These are phyloP conservation scores for Scheffersomyces parashehatae DNA, from an alignment of 1,139 yeast species.

Conservation along the genomic window DNA sequence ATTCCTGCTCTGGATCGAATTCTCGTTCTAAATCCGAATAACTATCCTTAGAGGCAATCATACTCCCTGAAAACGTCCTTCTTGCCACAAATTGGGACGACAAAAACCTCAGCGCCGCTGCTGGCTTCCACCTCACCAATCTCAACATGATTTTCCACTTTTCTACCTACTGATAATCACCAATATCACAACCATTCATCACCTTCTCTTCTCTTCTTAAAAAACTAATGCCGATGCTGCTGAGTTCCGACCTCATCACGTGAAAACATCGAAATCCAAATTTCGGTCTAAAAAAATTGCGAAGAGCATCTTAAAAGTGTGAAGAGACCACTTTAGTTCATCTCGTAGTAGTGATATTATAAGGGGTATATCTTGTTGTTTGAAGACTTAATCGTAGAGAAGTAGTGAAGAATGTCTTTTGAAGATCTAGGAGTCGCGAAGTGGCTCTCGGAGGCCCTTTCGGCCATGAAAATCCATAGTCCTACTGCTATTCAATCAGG, in stretches of 20 bases:
- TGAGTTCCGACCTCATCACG: not conserved
- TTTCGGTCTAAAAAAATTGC: not conserved
- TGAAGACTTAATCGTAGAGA: not conserved
- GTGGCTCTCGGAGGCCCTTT: conserved; percentile 83
- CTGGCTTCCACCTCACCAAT: too few species aligned
- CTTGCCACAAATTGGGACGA: too few species aligned
- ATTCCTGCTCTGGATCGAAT: too few species aligned
- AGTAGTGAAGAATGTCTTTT: conserved; percentile 40
- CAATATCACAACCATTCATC: too few species aligned
- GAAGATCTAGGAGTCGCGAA: conserved; percentile 71
- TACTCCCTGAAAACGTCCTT: too few species aligned
- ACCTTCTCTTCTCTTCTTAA: too few species aligned
- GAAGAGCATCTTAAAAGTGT: conserved; percentile 3
- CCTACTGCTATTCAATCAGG: conserved; percentile 89
- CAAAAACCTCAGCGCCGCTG: too few species aligned
- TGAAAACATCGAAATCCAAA: not conserved
- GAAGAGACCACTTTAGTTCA: not conserved
- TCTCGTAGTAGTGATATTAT: not conserved
- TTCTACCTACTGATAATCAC: too few species aligned
- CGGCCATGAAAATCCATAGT: conserved; percentile 74
- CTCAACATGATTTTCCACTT: too few species aligned
- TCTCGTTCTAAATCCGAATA: too few species aligned
- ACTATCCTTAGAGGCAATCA: too few species aligned
- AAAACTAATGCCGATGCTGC: too few species aligned
- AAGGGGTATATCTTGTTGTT: not conserved